phyloP scores from a whole-genome alignment of 192 early-diverging fungal species.

The Coemansia sp. region DNA sequence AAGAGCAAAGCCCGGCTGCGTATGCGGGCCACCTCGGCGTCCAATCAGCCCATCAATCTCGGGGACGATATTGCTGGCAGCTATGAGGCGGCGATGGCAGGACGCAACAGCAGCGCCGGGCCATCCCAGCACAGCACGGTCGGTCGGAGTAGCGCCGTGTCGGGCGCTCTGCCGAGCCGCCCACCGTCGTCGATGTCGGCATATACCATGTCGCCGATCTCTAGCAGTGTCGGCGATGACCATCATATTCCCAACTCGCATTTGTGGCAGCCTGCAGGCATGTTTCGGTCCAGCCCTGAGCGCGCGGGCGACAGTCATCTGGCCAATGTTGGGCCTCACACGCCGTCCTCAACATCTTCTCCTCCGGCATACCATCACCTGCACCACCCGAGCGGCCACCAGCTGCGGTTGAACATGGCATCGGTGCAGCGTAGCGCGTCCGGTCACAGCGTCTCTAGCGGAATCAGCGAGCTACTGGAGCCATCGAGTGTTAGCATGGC shows the following conservation, averaged over 20 bases:
- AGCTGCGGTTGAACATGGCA: conserved; percentile 35
- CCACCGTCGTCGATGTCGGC: conserved; percentile 47
- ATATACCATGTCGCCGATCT: conserved; percentile 49
- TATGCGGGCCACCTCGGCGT: conserved; percentile 37
- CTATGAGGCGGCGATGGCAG: neutral
- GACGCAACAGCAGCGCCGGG: conserved; percentile 4
- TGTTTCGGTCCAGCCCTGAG: conserved; percentile 38
- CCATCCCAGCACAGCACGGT: conserved; percentile 9
- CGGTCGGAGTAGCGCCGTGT: conserved; percentile 8
- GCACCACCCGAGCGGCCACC: conserved; percentile 22
- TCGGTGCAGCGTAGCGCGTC: conserved; percentile 49
- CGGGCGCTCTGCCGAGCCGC: conserved; percentile 17
- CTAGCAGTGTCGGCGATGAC: conserved; percentile 44
- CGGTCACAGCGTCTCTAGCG: conserved; percentile 47
- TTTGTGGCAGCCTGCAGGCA: conserved; percentile 25
- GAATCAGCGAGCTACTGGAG: conserved; percentile 52
- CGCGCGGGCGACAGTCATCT: conserved; percentile 17
- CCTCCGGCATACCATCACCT: conserved; percentile 24
- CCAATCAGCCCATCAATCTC: conserved; percentile 19
- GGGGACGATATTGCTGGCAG: conserved; percentile 5
- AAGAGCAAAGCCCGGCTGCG: conserved; percentile 19
- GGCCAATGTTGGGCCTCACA: conserved; percentile 11
- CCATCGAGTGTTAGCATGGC: conserved; percentile 49
- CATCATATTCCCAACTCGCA: conserved; percentile 7
- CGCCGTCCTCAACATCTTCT: conserved; percentile 48